Percentiles rank a stretch among this genome's conserved stretches.
These are phyloP conservation scores for Blepharisma stoltei DNA, from an alignment of 73 alveolate genomes.

Conservation along the genomic window DNA sequence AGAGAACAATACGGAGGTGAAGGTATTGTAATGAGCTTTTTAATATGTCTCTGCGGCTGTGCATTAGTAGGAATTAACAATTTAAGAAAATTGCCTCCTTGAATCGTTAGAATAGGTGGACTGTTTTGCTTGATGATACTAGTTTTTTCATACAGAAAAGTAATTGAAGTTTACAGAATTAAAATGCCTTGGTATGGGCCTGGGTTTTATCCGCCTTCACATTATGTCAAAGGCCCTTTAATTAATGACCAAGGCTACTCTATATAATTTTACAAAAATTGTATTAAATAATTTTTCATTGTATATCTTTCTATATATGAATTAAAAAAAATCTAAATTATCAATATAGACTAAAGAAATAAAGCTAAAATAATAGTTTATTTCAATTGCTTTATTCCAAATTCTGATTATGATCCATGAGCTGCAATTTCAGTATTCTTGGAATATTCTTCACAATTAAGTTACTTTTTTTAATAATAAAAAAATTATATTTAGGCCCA, in stretches of 20 bases:
- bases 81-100: constrained; percentile 39
- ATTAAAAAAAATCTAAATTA: too few relatives aligned
- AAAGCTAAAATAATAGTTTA: too few relatives aligned
- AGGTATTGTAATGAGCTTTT: constrained; percentile 59
- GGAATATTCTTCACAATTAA: too few relatives aligned
- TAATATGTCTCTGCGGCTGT: constrained; percentile 27
- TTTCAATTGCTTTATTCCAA: too few relatives aligned
- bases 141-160: constrained; percentile 5
- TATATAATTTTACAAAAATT: too few relatives aligned
- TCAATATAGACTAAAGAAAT: too few relatives aligned
- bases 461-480: too few relatives aligned
- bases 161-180: constrained; percentile 45
- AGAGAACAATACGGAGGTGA: constrained; percentile 80
- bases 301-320: too few relatives aligned
- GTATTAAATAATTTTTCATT: too few relatives aligned
- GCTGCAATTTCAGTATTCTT: too few relatives aligned
- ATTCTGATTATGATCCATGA: too few relatives aligned
- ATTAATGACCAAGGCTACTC: constrained; percentile 63
- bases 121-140: constrained; percentile 29
- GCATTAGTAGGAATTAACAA: neutral
- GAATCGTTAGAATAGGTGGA: constrained; percentile 37
- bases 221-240: constrained; percentile 58
- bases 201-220: constrained; percentile 62
- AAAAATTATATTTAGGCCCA: too few relatives aligned
- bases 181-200: constrained; percentile 78